These are phyloP conservation scores for Penicillium sp. DNA, from an alignment of 2,329 filamentous ascomycete genomes.

Conservation along the genomic window DNA sequence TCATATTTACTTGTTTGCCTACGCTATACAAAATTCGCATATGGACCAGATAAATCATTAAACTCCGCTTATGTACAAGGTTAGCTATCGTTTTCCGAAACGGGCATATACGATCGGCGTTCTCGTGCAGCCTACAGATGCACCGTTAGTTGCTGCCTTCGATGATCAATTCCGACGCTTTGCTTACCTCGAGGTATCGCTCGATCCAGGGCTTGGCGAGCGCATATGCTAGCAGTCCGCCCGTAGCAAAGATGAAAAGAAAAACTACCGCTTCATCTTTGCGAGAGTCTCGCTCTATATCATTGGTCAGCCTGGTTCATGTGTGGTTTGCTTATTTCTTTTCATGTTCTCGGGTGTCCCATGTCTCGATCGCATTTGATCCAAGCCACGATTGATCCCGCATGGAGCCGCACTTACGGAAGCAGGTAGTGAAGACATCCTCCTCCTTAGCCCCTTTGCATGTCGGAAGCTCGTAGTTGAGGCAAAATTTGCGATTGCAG, in stretches of 20 bases:
- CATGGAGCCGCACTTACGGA: conserved; percentile 47
- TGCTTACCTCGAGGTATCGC: conserved; percentile 54
- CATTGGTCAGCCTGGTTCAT: conserved; percentile 1
- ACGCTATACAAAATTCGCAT: background rate
- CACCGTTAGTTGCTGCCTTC: conserved; percentile 1
- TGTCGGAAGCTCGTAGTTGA: conserved; percentile 61
- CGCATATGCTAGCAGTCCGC: conserved; percentile 61
- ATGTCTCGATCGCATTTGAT: background rate
- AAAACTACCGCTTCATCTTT: conserved; percentile 67
- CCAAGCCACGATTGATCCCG: background rate
- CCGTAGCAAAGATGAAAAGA: conserved; percentile 64
- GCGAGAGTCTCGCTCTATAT: conserved; percentile 61
- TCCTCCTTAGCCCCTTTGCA: conserved; percentile 63
- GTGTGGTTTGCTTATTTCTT: background rate
- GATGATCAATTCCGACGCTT: background rate
- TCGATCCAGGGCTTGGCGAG: conserved; percentile 59
- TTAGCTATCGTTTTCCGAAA: conserved; percentile 34
- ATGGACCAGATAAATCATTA: too few relatives aligned
- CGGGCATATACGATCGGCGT: conserved; percentile 53
- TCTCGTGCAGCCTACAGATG: conserved; percentile 46
- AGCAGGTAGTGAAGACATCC: conserved; percentile 65
- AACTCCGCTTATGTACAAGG: background rate
- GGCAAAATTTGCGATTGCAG: conserved; percentile 67
- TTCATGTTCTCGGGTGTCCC: background rate
- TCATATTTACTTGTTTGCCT: background rate